phyloP scores from a whole-genome alignment of 2,329 filamentous ascomycete genomes.

The Arthrobotrys musiformis region DNA sequence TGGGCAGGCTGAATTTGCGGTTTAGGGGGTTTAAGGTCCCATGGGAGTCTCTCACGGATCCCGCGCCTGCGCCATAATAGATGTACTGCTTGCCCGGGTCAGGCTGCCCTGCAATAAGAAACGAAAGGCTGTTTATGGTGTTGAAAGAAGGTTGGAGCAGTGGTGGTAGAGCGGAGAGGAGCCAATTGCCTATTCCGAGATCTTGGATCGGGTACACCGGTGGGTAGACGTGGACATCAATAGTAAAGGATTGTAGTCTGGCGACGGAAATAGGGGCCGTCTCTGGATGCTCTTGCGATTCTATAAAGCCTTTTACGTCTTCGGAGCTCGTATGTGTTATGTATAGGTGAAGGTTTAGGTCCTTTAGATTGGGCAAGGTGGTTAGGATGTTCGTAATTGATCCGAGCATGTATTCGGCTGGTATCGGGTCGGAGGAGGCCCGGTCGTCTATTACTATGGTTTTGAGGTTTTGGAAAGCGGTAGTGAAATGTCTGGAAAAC shows the following conservation, averaged over 20 bases:
- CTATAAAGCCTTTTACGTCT: neutral
- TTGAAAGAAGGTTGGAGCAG: neutral
- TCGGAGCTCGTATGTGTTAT: neutral
- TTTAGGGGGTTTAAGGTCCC: neutral
- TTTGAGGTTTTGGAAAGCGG: conserved; percentile 18
- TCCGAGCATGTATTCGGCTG: neutral
- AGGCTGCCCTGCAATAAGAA: neutral
- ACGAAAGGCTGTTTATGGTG: neutral
- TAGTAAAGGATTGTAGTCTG: neutral
- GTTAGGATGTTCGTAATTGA: neutral
- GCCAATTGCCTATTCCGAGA: neutral
- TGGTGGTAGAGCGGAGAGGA: neutral
- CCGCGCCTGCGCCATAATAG: too few species aligned
- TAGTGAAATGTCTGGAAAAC: neutral
- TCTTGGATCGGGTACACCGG: neutral
- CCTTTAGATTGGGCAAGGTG: neutral
- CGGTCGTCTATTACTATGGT: neutral
- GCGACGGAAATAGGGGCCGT: neutral
- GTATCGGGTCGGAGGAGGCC: neutral
- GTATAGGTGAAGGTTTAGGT: neutral
- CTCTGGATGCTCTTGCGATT: neutral
- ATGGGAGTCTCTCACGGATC: neutral
- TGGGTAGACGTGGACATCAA: neutral
- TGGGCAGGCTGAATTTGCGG: neutral
- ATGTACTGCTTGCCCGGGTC: too few species aligned